Conservation (phyloP, 192 early-diverging fungal species). For the Helicostylum pulchrum region DNA sequence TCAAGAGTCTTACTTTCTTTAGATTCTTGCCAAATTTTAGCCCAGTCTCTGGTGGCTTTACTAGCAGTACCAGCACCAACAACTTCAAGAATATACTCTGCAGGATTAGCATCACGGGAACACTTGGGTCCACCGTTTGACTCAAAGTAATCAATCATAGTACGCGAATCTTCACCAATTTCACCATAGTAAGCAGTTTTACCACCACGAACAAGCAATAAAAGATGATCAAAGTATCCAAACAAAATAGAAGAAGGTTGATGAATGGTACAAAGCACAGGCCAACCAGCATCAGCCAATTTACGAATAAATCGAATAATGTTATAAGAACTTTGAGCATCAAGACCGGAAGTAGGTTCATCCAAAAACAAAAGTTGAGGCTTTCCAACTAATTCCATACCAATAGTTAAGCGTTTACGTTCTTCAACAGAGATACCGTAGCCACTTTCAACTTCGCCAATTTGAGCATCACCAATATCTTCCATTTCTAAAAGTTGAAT, state of each 20-base stretch:
- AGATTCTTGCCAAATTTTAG: constrained; percentile 66
- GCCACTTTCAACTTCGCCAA: constrained; percentile 46
- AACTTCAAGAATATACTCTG: constrained; percentile 82
- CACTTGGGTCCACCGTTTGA: constrained; percentile 65
- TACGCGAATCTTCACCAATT: constrained; percentile 63
- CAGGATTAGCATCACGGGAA: constrained; percentile 67
- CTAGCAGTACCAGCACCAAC: constrained; percentile 66
- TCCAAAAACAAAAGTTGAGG: constrained; percentile 77
- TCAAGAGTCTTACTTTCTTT: constrained; percentile 39
- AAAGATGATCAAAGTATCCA: constrained; percentile 77
- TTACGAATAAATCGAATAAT: constrained; percentile 69
- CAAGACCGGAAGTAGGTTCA: constrained; percentile 70
- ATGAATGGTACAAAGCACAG: constrained; percentile 81
- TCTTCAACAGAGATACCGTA: constrained; percentile 82
- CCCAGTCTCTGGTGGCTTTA: constrained; percentile 59
- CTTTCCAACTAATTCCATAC: constrained; percentile 75
- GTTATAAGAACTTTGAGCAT: constrained; percentile 76
- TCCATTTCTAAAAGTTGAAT: constrained; percentile 57
- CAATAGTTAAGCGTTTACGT: constrained; percentile 79
- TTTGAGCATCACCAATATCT: constrained; percentile 54
- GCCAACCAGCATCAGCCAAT: constrained; percentile 63
- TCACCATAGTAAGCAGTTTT: constrained; percentile 82
- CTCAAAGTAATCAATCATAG: constrained; percentile 72
- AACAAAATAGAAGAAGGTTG: constrained; percentile 81
- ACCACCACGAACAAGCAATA: constrained; percentile 78